Evolutionary conservation across 169 alveolate species (phyloP).

Genomic region (Plasmodium blacklocki): DNA sequence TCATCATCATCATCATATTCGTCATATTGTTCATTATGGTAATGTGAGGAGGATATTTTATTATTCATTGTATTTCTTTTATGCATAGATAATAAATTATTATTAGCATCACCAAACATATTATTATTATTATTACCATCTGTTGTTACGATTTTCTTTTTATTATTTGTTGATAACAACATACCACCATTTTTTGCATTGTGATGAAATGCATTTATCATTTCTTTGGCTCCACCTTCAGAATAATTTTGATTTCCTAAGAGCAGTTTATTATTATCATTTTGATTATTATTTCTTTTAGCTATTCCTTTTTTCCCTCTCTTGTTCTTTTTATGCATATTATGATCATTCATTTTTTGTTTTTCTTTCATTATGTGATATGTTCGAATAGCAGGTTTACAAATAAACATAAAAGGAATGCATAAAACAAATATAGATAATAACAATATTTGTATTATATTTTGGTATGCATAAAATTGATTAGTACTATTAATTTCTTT

Average conservation of each 20-base stretch:
- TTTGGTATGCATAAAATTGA: slow-evolving; percentile 87
- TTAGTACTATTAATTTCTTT: slow-evolving; percentile 83
- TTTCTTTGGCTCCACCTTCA: slow-evolving; percentile 35
- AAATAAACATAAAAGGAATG: slow-evolving; percentile 96
- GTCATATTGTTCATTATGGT: too few species aligned
- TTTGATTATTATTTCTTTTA: slow-evolving; percentile 9
- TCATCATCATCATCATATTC: background rate
- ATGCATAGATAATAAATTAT: slow-evolving; percentile 4
- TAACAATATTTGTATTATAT: slow-evolving; percentile 85
- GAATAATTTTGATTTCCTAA: background rate
- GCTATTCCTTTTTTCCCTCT: too few species aligned
- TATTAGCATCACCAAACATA: background rate
- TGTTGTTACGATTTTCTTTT: too few species aligned
- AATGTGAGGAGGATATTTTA: background rate
- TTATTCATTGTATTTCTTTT: background rate
- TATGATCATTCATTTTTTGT: slow-evolving; percentile 5
- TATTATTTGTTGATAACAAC: too few species aligned
- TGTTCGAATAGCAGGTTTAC: slow-evolving; percentile 92
- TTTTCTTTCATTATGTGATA: slow-evolving; percentile 75
- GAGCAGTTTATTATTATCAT: background rate
- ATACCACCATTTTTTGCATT: slow-evolving; percentile 9
- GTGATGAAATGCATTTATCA: slow-evolving; percentile 63
- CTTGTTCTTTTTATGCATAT: too few species aligned
- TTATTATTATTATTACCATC: background rate
- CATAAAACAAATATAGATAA: slow-evolving; percentile 89